phyloP scores from a whole-genome alignment of 257 asterid species.

The Solanum virginianum region DNA sequence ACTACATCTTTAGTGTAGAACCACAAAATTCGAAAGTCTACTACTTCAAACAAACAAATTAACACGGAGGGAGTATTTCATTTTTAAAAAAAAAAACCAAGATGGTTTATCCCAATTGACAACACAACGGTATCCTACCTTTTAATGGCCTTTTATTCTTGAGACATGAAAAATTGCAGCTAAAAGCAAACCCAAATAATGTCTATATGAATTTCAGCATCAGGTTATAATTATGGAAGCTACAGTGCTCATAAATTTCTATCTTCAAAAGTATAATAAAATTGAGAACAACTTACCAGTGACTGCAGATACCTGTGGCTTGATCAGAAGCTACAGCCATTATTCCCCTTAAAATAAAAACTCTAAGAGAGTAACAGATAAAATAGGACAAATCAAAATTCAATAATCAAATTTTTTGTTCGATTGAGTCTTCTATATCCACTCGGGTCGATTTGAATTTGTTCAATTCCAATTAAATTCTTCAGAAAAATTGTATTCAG shows the following conservation, averaged over 20 bases:
- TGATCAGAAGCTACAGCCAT: constrained; percentile 70
- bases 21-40: too few species aligned
- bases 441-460: neutral
- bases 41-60: neutral
- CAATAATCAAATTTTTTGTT: neutral
- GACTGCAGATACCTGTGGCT: constrained; percentile 55
- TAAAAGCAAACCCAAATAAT: neutral
- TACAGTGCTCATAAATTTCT: neutral
- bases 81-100: neutral
- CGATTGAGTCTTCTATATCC: neutral
- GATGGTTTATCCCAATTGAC: neutral
- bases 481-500: neutral
- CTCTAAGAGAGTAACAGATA: neutral
- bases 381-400: neutral
- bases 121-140: neutral
- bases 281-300: constrained; percentile 31
- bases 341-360: neutral
- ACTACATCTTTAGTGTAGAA: too few species aligned
- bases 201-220: neutral
- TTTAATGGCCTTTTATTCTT: neutral
- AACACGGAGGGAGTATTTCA: neutral
- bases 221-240: neutral
- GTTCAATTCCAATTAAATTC: neutral
- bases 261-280: neutral
- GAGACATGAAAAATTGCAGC: neutral